A percentile compares a stretch with the other conserved stretches of the same genome.
phyloP scores from a whole-genome alignment of 2,329 filamentous ascomycete genomes.

The Macrophomina pseudophaseolina region DNA sequence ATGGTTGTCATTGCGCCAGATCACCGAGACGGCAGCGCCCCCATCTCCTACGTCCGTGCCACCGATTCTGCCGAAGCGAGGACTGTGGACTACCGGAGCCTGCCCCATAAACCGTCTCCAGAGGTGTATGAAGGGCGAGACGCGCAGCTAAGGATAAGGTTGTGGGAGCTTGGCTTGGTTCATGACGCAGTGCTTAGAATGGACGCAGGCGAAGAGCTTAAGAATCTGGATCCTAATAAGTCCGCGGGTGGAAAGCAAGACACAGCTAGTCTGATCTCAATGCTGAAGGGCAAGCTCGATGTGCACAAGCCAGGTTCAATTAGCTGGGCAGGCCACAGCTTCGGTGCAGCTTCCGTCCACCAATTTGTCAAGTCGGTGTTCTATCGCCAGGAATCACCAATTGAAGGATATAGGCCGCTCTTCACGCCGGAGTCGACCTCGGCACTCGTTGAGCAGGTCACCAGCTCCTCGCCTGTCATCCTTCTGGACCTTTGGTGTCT shows the following conservation, averaged over 20 bases:
- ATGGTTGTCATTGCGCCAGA: conserved; percentile 81
- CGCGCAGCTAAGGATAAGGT: conserved; percentile 72
- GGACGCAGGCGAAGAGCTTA: conserved; percentile 59
- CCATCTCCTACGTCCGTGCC: conserved; percentile 72
- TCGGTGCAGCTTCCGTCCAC: conserved; percentile 74
- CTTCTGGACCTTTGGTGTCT: conserved; percentile 84
- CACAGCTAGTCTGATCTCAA: conserved; percentile 55
- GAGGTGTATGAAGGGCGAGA: conserved; percentile 72
- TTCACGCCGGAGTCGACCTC: conserved; percentile 64
- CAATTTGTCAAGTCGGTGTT: conserved; percentile 82
- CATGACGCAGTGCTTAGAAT: conserved; percentile 72
- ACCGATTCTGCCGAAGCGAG: conserved; percentile 51
- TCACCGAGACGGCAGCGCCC: conserved; percentile 80
- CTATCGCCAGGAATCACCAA: conserved; percentile 33
- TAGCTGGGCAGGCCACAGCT: conserved; percentile 79
- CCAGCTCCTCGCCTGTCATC: conserved; percentile 67
- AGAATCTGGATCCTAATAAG: conserved; percentile 53
- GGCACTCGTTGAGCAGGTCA: conserved; percentile 68
- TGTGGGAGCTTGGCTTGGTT: conserved; percentile 78
- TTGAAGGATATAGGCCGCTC: conserved; percentile 60
- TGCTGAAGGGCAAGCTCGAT: conserved; percentile 67
- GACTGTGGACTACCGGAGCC: conserved; percentile 51
- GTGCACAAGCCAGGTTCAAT: conserved; percentile 74
- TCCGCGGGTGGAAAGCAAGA: conserved; percentile 41
- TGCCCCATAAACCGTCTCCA: conserved; percentile 66